Evolutionary conservation across 140 eudicot genomes (phyloP), one percentile per base, ranked within the genome.

Genomic region (Stevia rebaudiana): DNA sequence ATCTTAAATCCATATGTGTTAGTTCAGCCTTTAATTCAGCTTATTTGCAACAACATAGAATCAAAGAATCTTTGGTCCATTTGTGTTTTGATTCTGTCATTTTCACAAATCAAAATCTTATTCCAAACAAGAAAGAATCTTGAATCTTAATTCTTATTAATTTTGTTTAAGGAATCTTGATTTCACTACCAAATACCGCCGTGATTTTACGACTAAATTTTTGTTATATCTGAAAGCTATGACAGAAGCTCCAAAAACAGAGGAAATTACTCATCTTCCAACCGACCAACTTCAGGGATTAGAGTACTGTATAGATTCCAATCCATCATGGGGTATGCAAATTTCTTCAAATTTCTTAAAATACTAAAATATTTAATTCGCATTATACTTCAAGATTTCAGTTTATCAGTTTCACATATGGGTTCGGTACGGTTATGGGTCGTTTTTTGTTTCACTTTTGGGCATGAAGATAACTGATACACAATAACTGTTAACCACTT

Each of bases 211-310:
- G 15, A 51, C 41, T 39, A 54, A 1, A 28, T 21, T n/a, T n/a
- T 35, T 65, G 11, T 8, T 9, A 12, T 33, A 30, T 31, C 19
- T 73, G 13, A 28, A 28, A 75, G 76, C 18, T 53, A 88, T 88
- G 96, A 94, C 84, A 58, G 88, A 77, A 66, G 83, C 86, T 70
- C 90, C 92, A 46, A 94, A 94, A 86, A 83, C 83, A 61, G 99
- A 94, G 56, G 99, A 94, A 58, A 88, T 94, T 11, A 86, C 81
- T 51, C 97, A 94, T 74, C 99, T 90, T 73, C 97, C 99, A 67
- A 94, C 94, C 80, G 99, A 94, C 66, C 99, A 94, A 65, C 95
- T 94, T 68, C 99, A 94, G 40, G 99, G 99, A 12, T 78, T 94
- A 47, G 99, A 94, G 83, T 94, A 94, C 55, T 94, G 99, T 69